phyloP scores from a whole-genome alignment of 2,329 filamentous ascomycete genomes.

The Graphilbum ipis-grandicollis region DNA sequence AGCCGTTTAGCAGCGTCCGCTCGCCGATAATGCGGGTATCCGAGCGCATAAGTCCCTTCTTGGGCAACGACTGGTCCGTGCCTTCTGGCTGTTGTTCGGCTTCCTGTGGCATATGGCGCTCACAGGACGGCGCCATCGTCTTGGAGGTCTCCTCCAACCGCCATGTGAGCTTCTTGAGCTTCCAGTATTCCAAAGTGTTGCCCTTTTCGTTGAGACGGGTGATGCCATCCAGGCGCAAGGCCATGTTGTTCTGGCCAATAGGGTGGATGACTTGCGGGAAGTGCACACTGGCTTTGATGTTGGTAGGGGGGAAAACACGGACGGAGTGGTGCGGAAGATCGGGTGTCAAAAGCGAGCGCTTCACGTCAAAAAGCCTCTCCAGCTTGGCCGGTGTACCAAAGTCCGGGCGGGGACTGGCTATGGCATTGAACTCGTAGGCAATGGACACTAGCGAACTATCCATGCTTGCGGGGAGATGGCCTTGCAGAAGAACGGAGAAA shows the following conservation, averaged over 20 bases:
- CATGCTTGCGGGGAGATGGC: slow-evolving; percentile 70
- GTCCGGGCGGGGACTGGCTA: slow-evolving; percentile 42
- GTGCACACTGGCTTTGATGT: slow-evolving; percentile 72
- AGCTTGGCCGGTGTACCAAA: slow-evolving; percentile 35
- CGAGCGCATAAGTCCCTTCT: slow-evolving; percentile 56
- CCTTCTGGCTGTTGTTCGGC: slow-evolving; percentile 25
- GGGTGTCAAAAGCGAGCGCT: slow-evolving; percentile 57
- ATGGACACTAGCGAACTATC: slow-evolving; percentile 57
- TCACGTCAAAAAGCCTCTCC: slow-evolving; percentile 52
- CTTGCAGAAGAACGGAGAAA: slow-evolving; percentile 73
- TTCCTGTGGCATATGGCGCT: slow-evolving; percentile 47
- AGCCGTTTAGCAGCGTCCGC: slow-evolving; percentile 69
- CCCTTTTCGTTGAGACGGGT: slow-evolving; percentile 50
- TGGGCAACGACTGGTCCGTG: slow-evolving; percentile 19
- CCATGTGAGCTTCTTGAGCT: slow-evolving; percentile 82
- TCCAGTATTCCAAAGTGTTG: slow-evolving; percentile 66
- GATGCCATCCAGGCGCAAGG: slow-evolving; percentile 73
- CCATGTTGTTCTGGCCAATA: slow-evolving; percentile 62
- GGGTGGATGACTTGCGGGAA: slow-evolving; percentile 75
- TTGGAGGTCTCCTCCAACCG: slow-evolving; percentile 77
- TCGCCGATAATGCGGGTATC: slow-evolving; percentile 64
- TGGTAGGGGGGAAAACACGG: slow-evolving; percentile 90
- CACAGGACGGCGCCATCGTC: slow-evolving; percentile 63
- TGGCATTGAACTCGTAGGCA: slow-evolving; percentile 61
- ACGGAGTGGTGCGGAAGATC: slow-evolving; percentile 76